Evolutionary conservation across 1,284 basidiomycete species (phyloP), one percentile per base, ranked within the genome.

Genomic region (Fomitopsis palustris): DNA sequence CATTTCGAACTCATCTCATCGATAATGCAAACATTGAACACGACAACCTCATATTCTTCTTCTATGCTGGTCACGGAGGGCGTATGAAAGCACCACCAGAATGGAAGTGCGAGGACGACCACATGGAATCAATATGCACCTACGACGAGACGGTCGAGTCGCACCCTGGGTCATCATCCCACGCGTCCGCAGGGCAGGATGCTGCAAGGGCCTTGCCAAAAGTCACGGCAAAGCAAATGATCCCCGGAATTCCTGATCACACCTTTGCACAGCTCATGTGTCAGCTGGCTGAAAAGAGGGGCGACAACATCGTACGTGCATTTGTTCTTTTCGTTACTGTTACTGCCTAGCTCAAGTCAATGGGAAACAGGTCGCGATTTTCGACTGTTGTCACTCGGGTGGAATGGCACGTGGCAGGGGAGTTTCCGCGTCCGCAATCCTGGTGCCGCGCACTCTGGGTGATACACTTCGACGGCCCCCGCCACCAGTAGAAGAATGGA

Each of bases 51-150:
- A 53, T 60, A 3, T 6, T 60, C 6, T 52, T 56, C 49, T 60
- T 53, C 42, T 60, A 39, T 29, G 58, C 58, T 14, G 58, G 58
- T 3, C 58, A 60, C 45, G 58, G 58, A 12, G 31, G 25, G 23
- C 45, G 53, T n/a, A n/a, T 39, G 5, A 12, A 5, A 12, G 45
- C 53, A 2, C 54, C 45, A 23, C 27, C 27, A 19, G 10, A 54
- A 52, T 45, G 59, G 54, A 14, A n/a, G 23, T 8, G 16, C 41
- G 33, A 56, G 10, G 25, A 23, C 3, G 29, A 41, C 31, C 10
- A n/a, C 8, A 27, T 56, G 16, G 59, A 63, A n/a, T 38, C 54
- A 17, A 58, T 63, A 9, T 56, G 59, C 23, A 53, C 56, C n/a
- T 19, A 53, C 21, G 60, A 61, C 37, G 35, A 54, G 16, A 29